Evolutionary conservation across 148 eudicot genomes (phyloP).

Genomic region (Rhododendron mucronatum): DNA sequence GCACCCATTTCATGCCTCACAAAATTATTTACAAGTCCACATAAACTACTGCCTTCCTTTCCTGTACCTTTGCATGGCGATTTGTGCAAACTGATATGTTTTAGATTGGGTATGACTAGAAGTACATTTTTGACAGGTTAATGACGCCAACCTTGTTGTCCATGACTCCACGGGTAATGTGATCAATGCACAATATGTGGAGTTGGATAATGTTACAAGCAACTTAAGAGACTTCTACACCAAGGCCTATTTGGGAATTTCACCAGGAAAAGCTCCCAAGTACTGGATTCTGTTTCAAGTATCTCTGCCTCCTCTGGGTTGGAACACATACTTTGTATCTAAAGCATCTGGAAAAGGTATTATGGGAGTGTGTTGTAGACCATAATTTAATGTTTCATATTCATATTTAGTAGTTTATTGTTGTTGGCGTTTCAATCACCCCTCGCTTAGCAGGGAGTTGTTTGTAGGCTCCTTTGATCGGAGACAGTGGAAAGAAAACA

Average conservation of each 20-base stretch:
- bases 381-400: background rate
- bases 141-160: constrained; percentile 51
- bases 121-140: constrained; percentile 43
- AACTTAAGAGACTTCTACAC: constrained; percentile 64
- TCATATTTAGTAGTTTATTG: background rate
- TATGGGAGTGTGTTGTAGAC: background rate
- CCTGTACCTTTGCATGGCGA: background rate
- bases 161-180: constrained; percentile 54
- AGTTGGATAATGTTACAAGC: constrained; percentile 57
- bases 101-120: background rate
- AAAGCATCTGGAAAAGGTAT: constrained; percentile 40
- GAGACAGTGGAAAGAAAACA: background rate
- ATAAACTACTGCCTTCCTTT: background rate
- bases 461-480: background rate
- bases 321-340: constrained; percentile 80
- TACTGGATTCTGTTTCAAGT: constrained; percentile 74
- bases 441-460: background rate
- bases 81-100: background rate
- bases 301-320: constrained; percentile 76
- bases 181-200: constrained; percentile 56
- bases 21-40: background rate
- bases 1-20: background rate
- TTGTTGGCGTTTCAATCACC: background rate
- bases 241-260: constrained; percentile 60
- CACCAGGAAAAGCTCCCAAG: constrained; percentile 47